Evolutionary conservation across 257 asterid species (phyloP).

Genomic region (Orobanche coerulescens): DNA sequence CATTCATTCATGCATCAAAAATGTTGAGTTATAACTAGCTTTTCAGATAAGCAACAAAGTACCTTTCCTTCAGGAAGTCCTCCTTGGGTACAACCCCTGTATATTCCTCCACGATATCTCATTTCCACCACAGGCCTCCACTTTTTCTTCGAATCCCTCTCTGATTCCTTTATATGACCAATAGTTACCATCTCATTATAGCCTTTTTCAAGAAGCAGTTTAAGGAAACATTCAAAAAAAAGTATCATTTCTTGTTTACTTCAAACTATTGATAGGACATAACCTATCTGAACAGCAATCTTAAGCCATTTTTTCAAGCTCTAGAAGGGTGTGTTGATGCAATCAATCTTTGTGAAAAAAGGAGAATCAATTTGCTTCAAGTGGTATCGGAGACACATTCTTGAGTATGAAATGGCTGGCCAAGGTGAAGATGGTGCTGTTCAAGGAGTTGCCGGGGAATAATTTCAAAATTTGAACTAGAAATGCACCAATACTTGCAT

Average conservation of each 20-base stretch:
- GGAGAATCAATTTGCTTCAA: no score
- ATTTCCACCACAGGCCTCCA: constrained; percentile 83
- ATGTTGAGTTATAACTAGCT: constrained; percentile 7
- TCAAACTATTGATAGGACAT: background rate
- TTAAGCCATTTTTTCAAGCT: background rate
- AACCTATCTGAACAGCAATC: background rate
- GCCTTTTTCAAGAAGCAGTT: constrained; percentile 4
- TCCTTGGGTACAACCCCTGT: constrained; percentile 83
- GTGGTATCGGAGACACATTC: no score
- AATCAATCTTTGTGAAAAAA: no score
- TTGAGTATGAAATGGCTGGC: no score
- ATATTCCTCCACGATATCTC: constrained; percentile 84
- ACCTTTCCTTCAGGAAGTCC: constrained; percentile 99
- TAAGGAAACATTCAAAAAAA: background rate
- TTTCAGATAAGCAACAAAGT: constrained; percentile 21
- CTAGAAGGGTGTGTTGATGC: background rate
- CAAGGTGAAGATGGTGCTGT: no score
- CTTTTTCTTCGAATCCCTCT: constrained; percentile 73
- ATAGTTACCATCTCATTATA: constrained; percentile 9
- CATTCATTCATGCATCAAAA: constrained; percentile 7
- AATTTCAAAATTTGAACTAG: no score
- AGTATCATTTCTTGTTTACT: background rate
- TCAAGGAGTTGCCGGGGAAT: no score
- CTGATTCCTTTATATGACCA: constrained; percentile 64
- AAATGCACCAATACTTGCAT: no score